A percentile compares a stretch with the other conserved stretches of the same genome.
Conservation (phyloP, 495 filamentous ascomycete species). For the Tuber borchii region DNA sequence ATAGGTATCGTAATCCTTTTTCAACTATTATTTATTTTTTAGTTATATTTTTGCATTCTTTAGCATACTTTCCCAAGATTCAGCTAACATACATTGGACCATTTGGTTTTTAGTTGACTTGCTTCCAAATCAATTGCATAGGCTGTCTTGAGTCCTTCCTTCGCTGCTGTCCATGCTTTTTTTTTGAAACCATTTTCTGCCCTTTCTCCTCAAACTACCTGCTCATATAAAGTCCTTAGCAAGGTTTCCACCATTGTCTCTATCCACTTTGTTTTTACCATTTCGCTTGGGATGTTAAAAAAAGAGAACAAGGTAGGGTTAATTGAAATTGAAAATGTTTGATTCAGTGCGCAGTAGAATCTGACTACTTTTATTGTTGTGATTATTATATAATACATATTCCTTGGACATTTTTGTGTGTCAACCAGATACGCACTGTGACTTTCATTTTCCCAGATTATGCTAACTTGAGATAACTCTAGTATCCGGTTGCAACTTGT, state of each 20-base stretch:
- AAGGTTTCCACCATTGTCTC: background rate
- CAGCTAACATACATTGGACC: background rate
- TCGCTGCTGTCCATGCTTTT: background rate
- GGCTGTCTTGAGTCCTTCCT: background rate
- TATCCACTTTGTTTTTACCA: background rate
- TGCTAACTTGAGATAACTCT: background rate
- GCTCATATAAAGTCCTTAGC: background rate
- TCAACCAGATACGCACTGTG: background rate
- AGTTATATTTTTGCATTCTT: background rate
- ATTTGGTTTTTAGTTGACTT: background rate
- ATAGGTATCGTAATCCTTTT: background rate
- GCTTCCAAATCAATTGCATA: background rate
- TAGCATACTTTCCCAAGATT: background rate
- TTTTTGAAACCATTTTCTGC: background rate
- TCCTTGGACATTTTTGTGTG: background rate
- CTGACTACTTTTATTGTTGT: no score
- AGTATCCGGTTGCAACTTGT: background rate
- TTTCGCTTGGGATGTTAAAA: background rate
- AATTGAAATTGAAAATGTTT: background rate
- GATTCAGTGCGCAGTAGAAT: no score
- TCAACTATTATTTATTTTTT: background rate
- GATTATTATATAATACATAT: background rate
- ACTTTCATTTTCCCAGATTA: background rate
- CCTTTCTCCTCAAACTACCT: background rate
- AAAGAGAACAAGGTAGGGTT: background rate